Evolutionary conservation across 148 eudicot species (phyloP), one percentile per base, ranked within the genome.

Genomic region (Beta vulgaris): DNA sequence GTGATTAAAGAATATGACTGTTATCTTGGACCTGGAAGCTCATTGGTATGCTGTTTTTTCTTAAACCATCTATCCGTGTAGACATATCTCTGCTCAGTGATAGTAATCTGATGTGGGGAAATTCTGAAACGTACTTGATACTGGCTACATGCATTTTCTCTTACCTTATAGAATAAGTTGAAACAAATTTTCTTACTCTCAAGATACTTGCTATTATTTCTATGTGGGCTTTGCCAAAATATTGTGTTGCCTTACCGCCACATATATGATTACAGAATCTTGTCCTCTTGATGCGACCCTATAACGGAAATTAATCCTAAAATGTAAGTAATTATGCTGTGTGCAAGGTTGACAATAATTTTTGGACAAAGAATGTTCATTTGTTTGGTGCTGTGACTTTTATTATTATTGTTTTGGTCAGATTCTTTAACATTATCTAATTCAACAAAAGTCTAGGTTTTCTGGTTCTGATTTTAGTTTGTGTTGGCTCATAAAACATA

Each of bases 1-100:
- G 87, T 95, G 96, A 88, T 95, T 76, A 81, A 82, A 84, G 99
- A 95, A 76, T 92, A 92, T 75, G 96, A 95, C 77, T 84, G 80
- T 65, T 95, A 95, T 84, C 91, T 95, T 65, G 99, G 99, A 78
- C 97, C 99, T 69, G 97, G 97, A 85, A 95, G 98, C 80, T 85
- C 88, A 71, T 48, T 95, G 92, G 99, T 95, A 90, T 61, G 86
- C 63, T 70, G 59, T 69, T 23, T 36, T n/a, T 31, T 58, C 15
- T 69, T 25, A n/a, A 16, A 28, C 44, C 23, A 23, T 18, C 14
- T 34, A 53, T 61, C 32, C 40, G 3, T 21, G 29, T 28, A 23
- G 29, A 37, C 29, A 55, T 34, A 51, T 18, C 18, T 60, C 29
- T 23, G 59, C 53, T 13, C 32, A 40, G 12, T 68, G 73, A 68